Evolutionary conservation across 2,329 filamentous ascomycete species (phyloP), one percentile per base, ranked within the genome.

Genomic region (Xylariaceae sp.): DNA sequence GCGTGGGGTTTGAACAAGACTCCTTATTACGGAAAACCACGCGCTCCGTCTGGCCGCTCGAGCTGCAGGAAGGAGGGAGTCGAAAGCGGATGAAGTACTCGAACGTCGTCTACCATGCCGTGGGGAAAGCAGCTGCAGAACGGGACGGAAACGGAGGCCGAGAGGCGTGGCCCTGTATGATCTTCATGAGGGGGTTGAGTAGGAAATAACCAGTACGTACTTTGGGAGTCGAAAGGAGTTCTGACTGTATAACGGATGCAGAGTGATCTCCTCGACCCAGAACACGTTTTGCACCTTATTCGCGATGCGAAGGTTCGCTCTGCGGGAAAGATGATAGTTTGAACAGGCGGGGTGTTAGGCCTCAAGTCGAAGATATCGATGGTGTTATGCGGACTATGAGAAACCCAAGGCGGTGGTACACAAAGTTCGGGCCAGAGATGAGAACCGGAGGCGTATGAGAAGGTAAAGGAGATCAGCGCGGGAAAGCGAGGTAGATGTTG

Each of bases 1-100:
- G 39, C 43, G 54, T 46, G 46, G 51, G 55, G 49, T 52, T 57
- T 52, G 39, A 40, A 36, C 44, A 35, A 50, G 44, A 36, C 60
- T 46, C 57, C 58, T 60, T 65, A 63, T 64, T 60, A 64, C 64
- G 61, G 41, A 53, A 49, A 16, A 29, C 37, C 45, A 46, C 54
- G 54, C 56, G 53, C 52, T 55, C 54, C 53, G 54, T 57, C 55
- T 44, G 47, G 55, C 52, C 43, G 36, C 47, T 40, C 42, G 43
- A 23, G 32, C 18, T 36, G 39, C 46, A 57, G 45, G 47, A 20
- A 49, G 20, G 27, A 10, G 50, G 37, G 9, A 52, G 20, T 48
- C 48, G 37, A 53, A 58, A 36, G 40, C 36, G 13, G 40, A 45
- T 45, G 16, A 13, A 30, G 39, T 33, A 45, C 43, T 33, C 36